Percentiles rank a stretch among this genome's conserved stretches.
phyloP scores from a whole-genome alignment of 2,329 filamentous ascomycete species.

The Penicillium sp. region DNA sequence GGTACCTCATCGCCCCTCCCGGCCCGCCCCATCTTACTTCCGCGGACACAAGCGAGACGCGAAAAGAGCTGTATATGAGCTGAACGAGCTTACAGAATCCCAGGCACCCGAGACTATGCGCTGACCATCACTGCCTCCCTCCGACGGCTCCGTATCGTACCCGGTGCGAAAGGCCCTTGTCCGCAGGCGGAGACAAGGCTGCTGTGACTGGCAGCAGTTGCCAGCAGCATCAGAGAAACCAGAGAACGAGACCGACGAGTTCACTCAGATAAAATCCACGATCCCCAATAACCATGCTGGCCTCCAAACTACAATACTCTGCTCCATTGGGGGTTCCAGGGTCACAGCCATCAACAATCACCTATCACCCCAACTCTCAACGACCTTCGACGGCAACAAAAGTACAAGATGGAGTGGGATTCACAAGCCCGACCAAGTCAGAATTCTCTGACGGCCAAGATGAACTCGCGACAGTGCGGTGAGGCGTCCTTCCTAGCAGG shows the following conservation, averaged over 20 bases:
- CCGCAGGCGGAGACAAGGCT: constrained; percentile 13
- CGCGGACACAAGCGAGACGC: neutral
- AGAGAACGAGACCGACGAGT: too few relatives aligned
- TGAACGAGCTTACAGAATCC: constrained; percentile 1
- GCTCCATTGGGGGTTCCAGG: constrained; percentile 31
- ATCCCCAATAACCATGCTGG: constrained; percentile 34
- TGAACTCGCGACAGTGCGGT: constrained; percentile 70
- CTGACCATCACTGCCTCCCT: constrained; percentile 10
- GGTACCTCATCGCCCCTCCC: constrained; percentile 7
- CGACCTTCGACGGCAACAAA: constrained; percentile 30
- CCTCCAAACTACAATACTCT: constrained; percentile 43
- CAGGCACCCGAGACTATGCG: constrained; percentile 18
- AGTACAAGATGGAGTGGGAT: constrained; percentile 44
- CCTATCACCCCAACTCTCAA: constrained; percentile 31
- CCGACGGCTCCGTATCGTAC: constrained; percentile 9
- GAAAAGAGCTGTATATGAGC: neutral
- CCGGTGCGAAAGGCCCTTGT: constrained; percentile 9
- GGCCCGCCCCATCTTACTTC: constrained; percentile 2
- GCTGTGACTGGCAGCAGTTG: constrained; percentile 5
- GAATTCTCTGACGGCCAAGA: constrained; percentile 81
- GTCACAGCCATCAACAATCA: constrained; percentile 36
- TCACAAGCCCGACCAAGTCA: constrained; percentile 82
- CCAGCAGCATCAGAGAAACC: too few relatives aligned
- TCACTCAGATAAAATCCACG: neutral
- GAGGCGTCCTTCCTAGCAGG: constrained; percentile 27